Percentiles rank a stretch among this genome's conserved stretches.
Evolutionary conservation across 441 rosid genomes (phyloP).

Genomic region (Cnidoscolus chayamansa): DNA sequence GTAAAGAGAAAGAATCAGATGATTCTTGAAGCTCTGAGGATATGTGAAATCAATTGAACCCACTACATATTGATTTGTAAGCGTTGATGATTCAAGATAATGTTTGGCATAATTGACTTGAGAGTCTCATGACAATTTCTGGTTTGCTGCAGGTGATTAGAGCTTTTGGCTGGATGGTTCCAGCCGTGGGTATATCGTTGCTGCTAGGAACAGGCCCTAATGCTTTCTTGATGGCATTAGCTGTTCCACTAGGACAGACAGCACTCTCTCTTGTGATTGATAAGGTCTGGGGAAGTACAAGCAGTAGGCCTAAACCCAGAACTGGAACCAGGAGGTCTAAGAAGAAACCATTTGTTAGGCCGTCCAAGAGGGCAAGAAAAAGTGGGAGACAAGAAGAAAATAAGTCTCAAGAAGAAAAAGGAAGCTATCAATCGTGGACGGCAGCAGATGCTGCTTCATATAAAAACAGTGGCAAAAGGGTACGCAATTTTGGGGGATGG

Average conservation of each 20-base stretch:
- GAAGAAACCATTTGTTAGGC: constrained; percentile 43
- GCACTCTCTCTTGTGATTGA: constrained; percentile 53
- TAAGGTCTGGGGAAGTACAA: constrained; percentile 48
- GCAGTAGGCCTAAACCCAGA: constrained; percentile 36
- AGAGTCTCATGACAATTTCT: not conserved
- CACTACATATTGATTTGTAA: not conserved
- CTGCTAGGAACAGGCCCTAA: constrained; percentile 70
- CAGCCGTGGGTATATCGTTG: constrained; percentile 62
- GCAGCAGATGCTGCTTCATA: constrained; percentile 33
- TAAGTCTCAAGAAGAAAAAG: constrained; percentile 25
- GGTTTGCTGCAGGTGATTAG: constrained; percentile 47
- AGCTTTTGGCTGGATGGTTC: constrained; percentile 80
- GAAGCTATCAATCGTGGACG: constrained; percentile 63
- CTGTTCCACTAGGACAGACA: constrained; percentile 74
- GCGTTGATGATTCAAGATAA: constrained; percentile 4
- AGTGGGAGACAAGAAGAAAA: constrained; percentile 27
- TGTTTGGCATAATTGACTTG: not conserved
- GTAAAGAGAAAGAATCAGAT: not conserved
- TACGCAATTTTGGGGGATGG: constrained; percentile 67
- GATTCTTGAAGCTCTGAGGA: not conserved
- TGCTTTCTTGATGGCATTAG: constrained; percentile 82
- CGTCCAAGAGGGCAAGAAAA: constrained; percentile 26
- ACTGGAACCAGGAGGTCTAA: constrained; percentile 29
- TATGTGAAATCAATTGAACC: not conserved
- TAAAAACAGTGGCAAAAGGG: constrained; percentile 21